Base-by-base conservation (phyloP, 2,329 filamentous ascomycete species). In the Microcyclospora pomicola region DNA sequence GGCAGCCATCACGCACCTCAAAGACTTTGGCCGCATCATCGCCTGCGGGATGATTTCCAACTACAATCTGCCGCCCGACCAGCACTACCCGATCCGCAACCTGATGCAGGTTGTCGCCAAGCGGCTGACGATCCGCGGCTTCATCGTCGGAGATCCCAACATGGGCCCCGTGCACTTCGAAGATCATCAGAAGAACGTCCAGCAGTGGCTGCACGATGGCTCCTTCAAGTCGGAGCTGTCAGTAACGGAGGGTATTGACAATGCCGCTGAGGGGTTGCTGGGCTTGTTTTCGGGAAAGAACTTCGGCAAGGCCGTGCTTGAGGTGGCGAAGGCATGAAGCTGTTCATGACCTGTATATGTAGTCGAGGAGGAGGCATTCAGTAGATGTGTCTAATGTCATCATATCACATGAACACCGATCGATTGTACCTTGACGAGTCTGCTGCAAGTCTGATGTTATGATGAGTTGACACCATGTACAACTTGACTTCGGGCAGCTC, bases 271-370 rank as follows among this genome's bases (percentile, higher is more conserved):
- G 40, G 85, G 80, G 0, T 68, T 92, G 42, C 61, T 88, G 10
- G 81, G 76, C 10, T 77, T 92, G 66, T 68, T 91, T 38, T 59
- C 73, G 52, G 85, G 85, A 34, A 72, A 81, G 60, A 92, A 92
- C 66, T 82, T 86, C 61, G 85, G 85, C 49, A 93, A 93, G 72
- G 81, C 83, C 12, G 72, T 91, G 15, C 53, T 91, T 51, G 81
- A 83, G 67, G 73, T 80, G 49, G 46, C 42, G 33, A 44, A 47
- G 45, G 19, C 19, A 24, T 24, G 19, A 24, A 24, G 19, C 19
- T 24, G 19, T 7, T 24, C 7, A 24, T 24, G 19, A 24, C 19
- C 34, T 45, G 37, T 40, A 42, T 24, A 24, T 24, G 34, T 16
- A 34, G 11, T 34, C 14, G 19, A 19, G 33, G n/a, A 4, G 9